Percentiles rank a stretch among this genome's conserved stretches.
phyloP scores from a whole-genome alignment of 1,139 yeast species.

The Lodderomyces pseudojiufengensis region DNA sequence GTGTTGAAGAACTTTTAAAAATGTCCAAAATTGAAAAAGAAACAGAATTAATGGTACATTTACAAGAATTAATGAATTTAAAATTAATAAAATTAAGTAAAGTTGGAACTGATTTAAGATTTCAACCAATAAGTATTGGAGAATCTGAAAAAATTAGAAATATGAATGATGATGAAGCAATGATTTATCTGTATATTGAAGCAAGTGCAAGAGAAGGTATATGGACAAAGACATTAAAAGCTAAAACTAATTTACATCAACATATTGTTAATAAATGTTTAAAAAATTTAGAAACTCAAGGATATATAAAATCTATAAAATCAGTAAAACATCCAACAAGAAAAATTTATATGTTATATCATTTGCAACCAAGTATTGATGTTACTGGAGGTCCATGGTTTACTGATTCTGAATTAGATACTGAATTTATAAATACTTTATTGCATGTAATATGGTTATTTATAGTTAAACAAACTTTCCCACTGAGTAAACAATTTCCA shows the following conservation, averaged over 20 bases:
- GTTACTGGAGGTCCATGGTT: slow-evolving; percentile 99
- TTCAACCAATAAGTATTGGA: slow-evolving; percentile 63
- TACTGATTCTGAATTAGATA: slow-evolving; percentile 91
- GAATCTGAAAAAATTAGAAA: slow-evolving; percentile 71
- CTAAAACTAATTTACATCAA: slow-evolving; percentile 88
- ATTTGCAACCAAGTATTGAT: slow-evolving; percentile 88
- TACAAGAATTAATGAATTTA: slow-evolving; percentile 62
- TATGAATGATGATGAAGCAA: slow-evolving; percentile 85
- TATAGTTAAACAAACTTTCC: slow-evolving; percentile 78
- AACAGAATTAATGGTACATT: slow-evolving; percentile 51
- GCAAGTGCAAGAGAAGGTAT: slow-evolving; percentile 94
- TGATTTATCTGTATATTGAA: slow-evolving; percentile 87
- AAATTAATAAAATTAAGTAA: slow-evolving; percentile 67
- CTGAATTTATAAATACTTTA: slow-evolving; percentile 85
- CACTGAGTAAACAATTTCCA: slow-evolving; percentile 37
- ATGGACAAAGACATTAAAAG: slow-evolving; percentile 93
- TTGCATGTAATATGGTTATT: slow-evolving; percentile 85
- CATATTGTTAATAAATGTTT: slow-evolving; percentile 85
- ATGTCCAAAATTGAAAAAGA: slow-evolving; percentile 28
- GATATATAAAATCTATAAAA: slow-evolving; percentile 85
- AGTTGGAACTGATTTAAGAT: slow-evolving; percentile 62
- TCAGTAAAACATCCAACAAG: slow-evolving; percentile 95
- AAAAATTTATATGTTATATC: slow-evolving; percentile 91
- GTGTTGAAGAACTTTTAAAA: slow-evolving; percentile 57
- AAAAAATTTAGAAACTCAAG: slow-evolving; percentile 76